A percentile compares a stretch with the other conserved stretches of the same genome.
Evolutionary conservation across 2,329 filamentous ascomycete genomes (phyloP).

Genomic region (Metarhizium album): DNA sequence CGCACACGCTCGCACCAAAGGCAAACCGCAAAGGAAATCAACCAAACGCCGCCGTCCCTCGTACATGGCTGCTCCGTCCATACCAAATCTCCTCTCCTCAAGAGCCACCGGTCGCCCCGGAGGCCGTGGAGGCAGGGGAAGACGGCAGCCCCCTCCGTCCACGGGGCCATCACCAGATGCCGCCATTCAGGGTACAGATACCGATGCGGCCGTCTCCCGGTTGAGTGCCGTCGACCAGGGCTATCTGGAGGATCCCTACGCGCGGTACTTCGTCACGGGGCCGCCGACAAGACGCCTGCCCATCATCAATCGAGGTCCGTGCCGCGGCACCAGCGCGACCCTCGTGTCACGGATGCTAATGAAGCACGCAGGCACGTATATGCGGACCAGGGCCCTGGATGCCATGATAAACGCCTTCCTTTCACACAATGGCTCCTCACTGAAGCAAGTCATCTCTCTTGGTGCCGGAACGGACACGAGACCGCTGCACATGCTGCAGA

Average conservation of each 20-base stretch:
- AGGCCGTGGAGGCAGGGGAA: conserved; percentile 24
- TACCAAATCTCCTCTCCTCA: conserved; percentile 65
- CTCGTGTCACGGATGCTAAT: neutral
- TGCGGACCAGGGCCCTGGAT: conserved; percentile 77
- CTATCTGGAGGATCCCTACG: conserved; percentile 77
- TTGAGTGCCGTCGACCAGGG: conserved; percentile 79
- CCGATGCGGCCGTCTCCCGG: conserved; percentile 79
- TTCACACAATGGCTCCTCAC: conserved; percentile 18
- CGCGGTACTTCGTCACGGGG: conserved; percentile 54
- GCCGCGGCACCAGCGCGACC: neutral
- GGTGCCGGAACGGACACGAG: conserved; percentile 92
- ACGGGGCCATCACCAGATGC: conserved; percentile 48
- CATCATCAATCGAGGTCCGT: conserved; percentile 82
- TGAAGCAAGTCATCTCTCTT: conserved; percentile 77
- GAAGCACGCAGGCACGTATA: conserved; percentile 66
- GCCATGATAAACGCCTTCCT: conserved; percentile 65
- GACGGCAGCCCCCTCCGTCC: conserved; percentile 20
- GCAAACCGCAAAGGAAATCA: no score
- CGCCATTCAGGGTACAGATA: conserved; percentile 79
- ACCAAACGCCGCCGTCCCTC: neutral
- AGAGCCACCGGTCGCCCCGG: conserved; percentile 29
- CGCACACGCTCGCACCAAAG: no score
- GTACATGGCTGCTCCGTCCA: conserved; percentile 58
- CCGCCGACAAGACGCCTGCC: conserved; percentile 58
- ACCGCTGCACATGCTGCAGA: conserved; percentile 61